These are phyloP conservation scores for Sisymbrium irio DNA, from an alignment of 345 rosid species.

Conservation along the genomic window DNA sequence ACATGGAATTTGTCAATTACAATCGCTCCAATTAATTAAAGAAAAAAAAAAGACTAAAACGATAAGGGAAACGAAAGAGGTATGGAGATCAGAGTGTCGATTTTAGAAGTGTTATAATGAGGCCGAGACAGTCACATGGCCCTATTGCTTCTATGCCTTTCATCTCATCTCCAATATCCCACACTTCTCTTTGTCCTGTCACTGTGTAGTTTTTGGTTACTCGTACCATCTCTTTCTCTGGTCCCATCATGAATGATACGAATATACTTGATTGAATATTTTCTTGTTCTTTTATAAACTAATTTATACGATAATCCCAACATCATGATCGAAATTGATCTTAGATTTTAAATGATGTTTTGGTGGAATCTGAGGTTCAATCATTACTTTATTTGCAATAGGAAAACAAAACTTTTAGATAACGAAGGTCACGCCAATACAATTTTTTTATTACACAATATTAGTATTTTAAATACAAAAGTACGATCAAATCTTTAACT, in stretches of 20 bases:
- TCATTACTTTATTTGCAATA: constrained; percentile 1
- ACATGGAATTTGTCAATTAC: constrained; percentile 27
- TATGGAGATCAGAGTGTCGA: constrained; percentile 20
- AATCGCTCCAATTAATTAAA: not conserved
- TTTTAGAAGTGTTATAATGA: constrained; percentile 34
- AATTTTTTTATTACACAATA: not conserved
- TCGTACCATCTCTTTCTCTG: constrained; percentile 29
- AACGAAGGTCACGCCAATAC: not conserved
- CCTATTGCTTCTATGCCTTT: constrained; percentile 30
- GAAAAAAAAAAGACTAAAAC: not conserved
- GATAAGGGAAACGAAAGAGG: constrained; percentile 21
- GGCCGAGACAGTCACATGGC: constrained; percentile 36
- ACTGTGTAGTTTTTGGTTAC: constrained; percentile 19
- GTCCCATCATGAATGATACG: constrained; percentile 28
- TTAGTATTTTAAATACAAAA: not conserved
- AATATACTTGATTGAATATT: constrained; percentile 22
- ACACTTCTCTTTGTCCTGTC: constrained; percentile 32
- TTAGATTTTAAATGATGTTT: constrained; percentile 9
- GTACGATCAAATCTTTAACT: not conserved
- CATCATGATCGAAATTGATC: not conserved
- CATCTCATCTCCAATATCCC: constrained; percentile 23
- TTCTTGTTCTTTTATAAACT: constrained; percentile 3
- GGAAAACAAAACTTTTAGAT: not conserved
- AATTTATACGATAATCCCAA: constrained; percentile 7
- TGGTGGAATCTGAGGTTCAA: constrained; percentile 17